Evolutionary conservation across 257 asterid species (phyloP).

Genomic region (Verbascum thapsus): DNA sequence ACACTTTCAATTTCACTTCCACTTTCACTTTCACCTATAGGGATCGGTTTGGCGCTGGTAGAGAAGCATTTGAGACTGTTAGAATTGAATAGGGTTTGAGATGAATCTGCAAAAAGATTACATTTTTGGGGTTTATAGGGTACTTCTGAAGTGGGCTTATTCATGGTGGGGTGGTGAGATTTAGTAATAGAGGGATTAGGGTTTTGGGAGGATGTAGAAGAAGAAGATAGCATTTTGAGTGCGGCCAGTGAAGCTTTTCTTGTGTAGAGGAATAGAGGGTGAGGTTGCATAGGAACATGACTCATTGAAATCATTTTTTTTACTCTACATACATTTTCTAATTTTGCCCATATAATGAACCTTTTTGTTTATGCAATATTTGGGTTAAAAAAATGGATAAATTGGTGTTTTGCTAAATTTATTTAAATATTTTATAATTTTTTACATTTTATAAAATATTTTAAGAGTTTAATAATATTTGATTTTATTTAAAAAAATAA

Average conservation of each 20-base stretch:
- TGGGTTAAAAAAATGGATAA: not conserved
- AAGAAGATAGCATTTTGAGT: constrained; percentile 36
- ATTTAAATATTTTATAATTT: too few relatives aligned
- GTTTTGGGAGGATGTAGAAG: constrained; percentile 38
- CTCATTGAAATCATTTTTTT: constrained; percentile 27
- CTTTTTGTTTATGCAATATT: constrained; percentile 6
- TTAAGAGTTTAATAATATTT: too few relatives aligned
- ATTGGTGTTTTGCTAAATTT: too few relatives aligned
- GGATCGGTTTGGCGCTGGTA: constrained; percentile 25
- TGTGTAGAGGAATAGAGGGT: constrained; percentile 38
- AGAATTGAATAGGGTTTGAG: constrained; percentile 37
- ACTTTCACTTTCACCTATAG: constrained; percentile 14
- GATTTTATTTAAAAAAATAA: too few relatives aligned
- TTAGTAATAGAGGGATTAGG: constrained; percentile 35
- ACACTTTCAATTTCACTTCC: constrained; percentile 21
- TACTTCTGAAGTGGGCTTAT: constrained; percentile 35
- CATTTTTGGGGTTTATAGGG: constrained; percentile 34
- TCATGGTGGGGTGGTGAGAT: constrained; percentile 30
- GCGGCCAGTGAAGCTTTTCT: constrained; percentile 45
- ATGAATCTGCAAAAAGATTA: constrained; percentile 41
- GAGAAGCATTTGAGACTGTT: constrained; percentile 38
- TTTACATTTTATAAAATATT: too few relatives aligned
- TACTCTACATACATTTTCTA: not conserved
- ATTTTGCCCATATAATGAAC: not conserved
- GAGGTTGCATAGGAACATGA: constrained; percentile 38